A percentile compares a stretch with the other conserved stretches of the same genome.
phyloP scores from a whole-genome alignment of 306 rosid species.

The Cyclanthera cordifolia region DNA sequence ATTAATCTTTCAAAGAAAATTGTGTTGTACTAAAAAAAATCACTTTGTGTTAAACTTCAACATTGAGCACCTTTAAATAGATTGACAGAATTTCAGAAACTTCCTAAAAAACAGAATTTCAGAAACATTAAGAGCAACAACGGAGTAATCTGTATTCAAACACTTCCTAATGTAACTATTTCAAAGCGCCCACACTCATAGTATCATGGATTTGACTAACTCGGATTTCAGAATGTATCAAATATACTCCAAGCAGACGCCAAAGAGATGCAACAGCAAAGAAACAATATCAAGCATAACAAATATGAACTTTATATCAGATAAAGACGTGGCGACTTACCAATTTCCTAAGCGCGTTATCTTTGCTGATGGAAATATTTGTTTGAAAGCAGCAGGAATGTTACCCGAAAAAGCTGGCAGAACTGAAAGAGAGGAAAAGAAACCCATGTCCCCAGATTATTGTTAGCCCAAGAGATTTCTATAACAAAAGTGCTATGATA shows the following conservation, averaged over 20 bases:
- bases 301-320: neutral
- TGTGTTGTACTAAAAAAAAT: too few relatives aligned
- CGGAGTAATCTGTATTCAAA: neutral
- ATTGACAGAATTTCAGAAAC: neutral
- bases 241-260: neutral
- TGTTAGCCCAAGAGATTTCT: neutral
- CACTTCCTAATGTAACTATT: neutral
- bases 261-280: neutral
- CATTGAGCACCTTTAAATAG: neutral
- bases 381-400: slow-evolving; percentile 67
- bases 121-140: neutral
- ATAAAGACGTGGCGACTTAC: slow-evolving; percentile 23
- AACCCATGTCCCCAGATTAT: neutral
- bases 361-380: slow-evolving; percentile 68
- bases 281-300: neutral
- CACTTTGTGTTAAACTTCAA: neutral
- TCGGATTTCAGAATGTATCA: neutral
- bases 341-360: slow-evolving; percentile 87
- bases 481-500: neutral
- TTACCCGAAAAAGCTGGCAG: slow-evolving; percentile 94
- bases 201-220: neutral
- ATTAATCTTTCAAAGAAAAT: neutral
- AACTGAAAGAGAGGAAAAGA: slow-evolving; percentile 41
- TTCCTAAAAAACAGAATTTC: neutral
- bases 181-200: neutral